Evolutionary conservation across 225 moss, liverwort and hornwort genomes (phyloP).

Genomic region (Neckera pumila): DNA sequence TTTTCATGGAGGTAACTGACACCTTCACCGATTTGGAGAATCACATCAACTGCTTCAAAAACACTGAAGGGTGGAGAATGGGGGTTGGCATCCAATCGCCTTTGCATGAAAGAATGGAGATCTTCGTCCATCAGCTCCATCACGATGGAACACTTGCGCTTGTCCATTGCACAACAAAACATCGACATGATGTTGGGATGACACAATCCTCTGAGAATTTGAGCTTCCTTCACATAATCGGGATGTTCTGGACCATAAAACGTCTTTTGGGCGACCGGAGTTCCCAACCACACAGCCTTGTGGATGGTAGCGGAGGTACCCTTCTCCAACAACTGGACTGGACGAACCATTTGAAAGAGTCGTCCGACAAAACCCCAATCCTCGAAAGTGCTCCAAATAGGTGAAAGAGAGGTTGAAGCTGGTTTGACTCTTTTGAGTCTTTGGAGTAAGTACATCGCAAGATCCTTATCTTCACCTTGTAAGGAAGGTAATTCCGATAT

Average conservation of each 20-base stretch:
- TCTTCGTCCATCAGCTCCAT: conserved; percentile 3
- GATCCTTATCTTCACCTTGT: not conserved
- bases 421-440: not conserved
- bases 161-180: not conserved
- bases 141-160: not conserved
- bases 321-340: not conserved
- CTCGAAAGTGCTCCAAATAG: not conserved
- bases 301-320: not conserved
- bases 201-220: not conserved
- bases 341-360: not conserved
- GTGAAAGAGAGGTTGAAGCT: not conserved
- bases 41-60: not conserved
- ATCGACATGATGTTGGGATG: not conserved
- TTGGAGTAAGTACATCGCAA: not conserved
- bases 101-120: not conserved
- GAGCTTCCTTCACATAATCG: not conserved
- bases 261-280: not conserved
- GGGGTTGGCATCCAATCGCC: not conserved
- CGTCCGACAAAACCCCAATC: no score
- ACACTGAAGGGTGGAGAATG: not conserved
- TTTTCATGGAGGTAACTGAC: not conserved
- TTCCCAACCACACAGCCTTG: not conserved
- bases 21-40: not conserved
- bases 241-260: not conserved
- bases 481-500: not conserved